Percentiles rank a stretch among this genome's conserved stretches.
Conservation (phyloP, 768 basidiomycete genomes). For the Trametes elegans region DNA sequence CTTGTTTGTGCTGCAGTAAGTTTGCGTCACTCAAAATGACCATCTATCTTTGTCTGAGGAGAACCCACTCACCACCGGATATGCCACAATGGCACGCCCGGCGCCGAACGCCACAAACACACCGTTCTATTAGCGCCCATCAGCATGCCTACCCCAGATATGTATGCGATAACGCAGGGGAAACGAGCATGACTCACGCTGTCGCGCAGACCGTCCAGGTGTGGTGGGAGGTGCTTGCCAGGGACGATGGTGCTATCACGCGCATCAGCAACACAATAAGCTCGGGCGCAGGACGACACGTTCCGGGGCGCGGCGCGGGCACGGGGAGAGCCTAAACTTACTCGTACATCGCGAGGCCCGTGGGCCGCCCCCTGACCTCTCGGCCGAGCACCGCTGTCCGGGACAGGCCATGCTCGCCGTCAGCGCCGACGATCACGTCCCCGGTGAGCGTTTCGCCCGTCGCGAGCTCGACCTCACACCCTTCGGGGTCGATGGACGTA, state of each 20-base stretch:
- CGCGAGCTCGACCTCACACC: conserved; percentile 27
- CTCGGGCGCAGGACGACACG: neutral
- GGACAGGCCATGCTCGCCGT: conserved; percentile 30
- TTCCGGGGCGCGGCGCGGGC: neutral
- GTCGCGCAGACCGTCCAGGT: neutral
- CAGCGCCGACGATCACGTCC: conserved; percentile 39
- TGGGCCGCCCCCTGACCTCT: conserved; percentile 11
- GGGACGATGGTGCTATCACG: neutral
- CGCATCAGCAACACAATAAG: neutral
- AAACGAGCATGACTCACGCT: neutral
- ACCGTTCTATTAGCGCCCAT: conserved; percentile 5
- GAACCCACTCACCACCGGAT: conserved; percentile 12
- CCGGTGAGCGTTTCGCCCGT: conserved; percentile 31
- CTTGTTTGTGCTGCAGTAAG: conserved; percentile 2
- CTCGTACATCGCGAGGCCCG: conserved; percentile 29
- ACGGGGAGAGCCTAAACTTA: conserved; percentile 16
- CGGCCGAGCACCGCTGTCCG: conserved; percentile 20
- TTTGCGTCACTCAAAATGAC: neutral
- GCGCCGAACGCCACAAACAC: conserved; percentile 14
- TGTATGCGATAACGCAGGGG: neutral
- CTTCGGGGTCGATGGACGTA: conserved; percentile 21
- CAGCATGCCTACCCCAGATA: neutral
- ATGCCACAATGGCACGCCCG: conserved; percentile 1
- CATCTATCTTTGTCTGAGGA: neutral
- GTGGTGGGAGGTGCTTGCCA: conserved; percentile 5